Conservation (phyloP, 2,329 filamentous ascomycete genomes). For the Sporothrix globosa region DNA sequence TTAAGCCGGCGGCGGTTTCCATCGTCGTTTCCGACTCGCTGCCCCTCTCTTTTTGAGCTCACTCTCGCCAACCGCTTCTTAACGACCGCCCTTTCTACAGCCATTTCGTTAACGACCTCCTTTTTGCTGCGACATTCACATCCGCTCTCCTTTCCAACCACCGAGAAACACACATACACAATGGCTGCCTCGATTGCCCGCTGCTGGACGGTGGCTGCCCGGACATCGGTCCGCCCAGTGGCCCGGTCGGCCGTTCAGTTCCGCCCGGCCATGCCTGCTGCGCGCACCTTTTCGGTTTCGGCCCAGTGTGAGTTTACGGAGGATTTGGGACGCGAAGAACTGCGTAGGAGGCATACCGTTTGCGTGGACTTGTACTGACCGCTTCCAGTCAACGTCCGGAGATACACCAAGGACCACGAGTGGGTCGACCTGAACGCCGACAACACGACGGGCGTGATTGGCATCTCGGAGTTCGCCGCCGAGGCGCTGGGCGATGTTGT, state of each 20-base stretch:
- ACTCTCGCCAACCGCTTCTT: not conserved
- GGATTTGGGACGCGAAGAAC: too few species aligned
- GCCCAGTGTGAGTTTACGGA: conserved; percentile 44
- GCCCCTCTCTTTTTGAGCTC: conserved; percentile 4
- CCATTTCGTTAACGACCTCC: not conserved
- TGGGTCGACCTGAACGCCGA: conserved; percentile 90
- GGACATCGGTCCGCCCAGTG: conserved; percentile 50
- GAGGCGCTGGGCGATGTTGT: conserved; percentile 94
- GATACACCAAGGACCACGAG: conserved; percentile 96
- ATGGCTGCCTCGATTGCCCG: conserved; percentile 66
- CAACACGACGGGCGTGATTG: conserved; percentile 77
- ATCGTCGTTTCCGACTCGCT: conserved; percentile 3
- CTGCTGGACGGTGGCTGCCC: conserved; percentile 53
- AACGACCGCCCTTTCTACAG: not conserved
- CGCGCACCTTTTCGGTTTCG: conserved; percentile 54
- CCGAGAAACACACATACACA: conserved; percentile 38
- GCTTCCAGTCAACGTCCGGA: conserved; percentile 65
- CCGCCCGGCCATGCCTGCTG: conserved; percentile 46
- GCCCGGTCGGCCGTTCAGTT: conserved; percentile 41
- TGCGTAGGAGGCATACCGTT: conserved; percentile 15
- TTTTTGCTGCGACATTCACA: not conserved
- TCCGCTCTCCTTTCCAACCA: not conserved
- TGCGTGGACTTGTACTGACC: conserved; percentile 16
- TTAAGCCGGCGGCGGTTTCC: not conserved
- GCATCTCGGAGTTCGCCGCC: conserved; percentile 90